Conservation (phyloP, 352 stramenopile species). For the Phytophthora kernoviae region DNA sequence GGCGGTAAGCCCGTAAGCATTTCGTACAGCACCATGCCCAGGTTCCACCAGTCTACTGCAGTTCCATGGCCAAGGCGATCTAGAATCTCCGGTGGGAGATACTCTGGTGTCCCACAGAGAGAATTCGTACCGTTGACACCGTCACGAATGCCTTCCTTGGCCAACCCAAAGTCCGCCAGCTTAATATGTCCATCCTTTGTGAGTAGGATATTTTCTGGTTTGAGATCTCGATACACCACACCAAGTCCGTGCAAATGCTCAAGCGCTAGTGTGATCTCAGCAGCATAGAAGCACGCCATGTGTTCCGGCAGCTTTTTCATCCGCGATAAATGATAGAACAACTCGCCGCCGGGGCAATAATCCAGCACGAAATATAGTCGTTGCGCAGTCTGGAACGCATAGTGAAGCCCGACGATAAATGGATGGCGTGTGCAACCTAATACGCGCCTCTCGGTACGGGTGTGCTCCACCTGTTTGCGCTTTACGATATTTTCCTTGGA, state of each 20-base stretch:
- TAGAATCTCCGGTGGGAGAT: constrained; percentile 87
- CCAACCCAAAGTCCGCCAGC: constrained; percentile 87
- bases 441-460: constrained; percentile 84
- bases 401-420: constrained; percentile 90
- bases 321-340: constrained; percentile 88
- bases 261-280: constrained; percentile 86
- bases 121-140: constrained; percentile 76
- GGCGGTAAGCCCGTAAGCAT: constrained; percentile 85
- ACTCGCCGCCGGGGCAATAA: constrained; percentile 87
- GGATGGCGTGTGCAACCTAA: constrained; percentile 83
- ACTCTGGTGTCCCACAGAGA: constrained; percentile 88
- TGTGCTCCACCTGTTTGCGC: constrained; percentile 90
- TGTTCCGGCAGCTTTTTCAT: constrained; percentile 90
- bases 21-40: constrained; percentile 84
- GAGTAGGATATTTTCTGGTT: constrained; percentile 78
- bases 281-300: constrained; percentile 90
- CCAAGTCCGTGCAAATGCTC: constrained; percentile 83
- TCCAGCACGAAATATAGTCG: constrained; percentile 97
- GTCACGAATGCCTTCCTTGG: constrained; percentile 80
- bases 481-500: constrained; percentile 92
- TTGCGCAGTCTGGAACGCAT: constrained; percentile 89
- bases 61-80: constrained; percentile 85
- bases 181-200: constrained; percentile 88
- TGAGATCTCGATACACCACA: constrained; percentile 85
- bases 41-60: constrained; percentile 94